phyloP scores from a whole-genome alignment of 2,329 filamentous ascomycete species.

The Fusarium illudens region DNA sequence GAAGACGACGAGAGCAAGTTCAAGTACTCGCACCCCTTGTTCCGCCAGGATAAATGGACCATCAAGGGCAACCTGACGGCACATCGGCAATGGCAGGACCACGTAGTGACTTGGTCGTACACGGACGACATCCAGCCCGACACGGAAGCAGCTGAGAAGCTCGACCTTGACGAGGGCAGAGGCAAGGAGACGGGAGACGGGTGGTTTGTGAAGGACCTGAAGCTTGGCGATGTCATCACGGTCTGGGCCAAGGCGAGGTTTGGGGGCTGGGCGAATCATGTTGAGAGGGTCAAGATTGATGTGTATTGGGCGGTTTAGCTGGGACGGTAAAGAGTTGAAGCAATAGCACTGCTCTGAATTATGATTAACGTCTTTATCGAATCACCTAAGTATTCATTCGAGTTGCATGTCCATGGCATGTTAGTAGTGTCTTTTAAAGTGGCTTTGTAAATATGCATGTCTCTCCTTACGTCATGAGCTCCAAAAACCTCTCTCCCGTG shows the following conservation, averaged over 20 bases:
- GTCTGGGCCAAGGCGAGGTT: conserved; percentile 69
- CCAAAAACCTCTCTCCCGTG: background rate
- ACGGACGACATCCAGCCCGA: conserved; percentile 57
- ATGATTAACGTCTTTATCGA: background rate
- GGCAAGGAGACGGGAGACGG: conserved; percentile 62
- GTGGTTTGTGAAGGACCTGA: conserved; percentile 63
- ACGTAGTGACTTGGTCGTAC: conserved; percentile 64
- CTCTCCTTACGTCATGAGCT: background rate
- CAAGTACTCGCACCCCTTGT: conserved; percentile 51
- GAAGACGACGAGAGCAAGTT: conserved; percentile 34
- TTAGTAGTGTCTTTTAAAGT: background rate
- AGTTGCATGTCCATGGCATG: background rate
- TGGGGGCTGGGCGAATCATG: conserved; percentile 60
- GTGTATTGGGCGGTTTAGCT: conserved; percentile 65
- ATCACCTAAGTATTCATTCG: background rate
- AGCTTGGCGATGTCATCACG: conserved; percentile 68
- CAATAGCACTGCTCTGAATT: background rate
- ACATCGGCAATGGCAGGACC: conserved; percentile 44
- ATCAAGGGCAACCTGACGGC: conserved; percentile 60
- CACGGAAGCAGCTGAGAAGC: conserved; percentile 49
- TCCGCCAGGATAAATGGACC: conserved; percentile 47
- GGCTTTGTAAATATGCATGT: background rate
- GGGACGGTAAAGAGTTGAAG: background rate
- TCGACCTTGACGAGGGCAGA: conserved; percentile 55
- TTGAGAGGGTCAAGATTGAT: conserved; percentile 61